phyloP scores from a whole-genome alignment of 192 early-diverging fungal species.

The Coemansia sp. region DNA sequence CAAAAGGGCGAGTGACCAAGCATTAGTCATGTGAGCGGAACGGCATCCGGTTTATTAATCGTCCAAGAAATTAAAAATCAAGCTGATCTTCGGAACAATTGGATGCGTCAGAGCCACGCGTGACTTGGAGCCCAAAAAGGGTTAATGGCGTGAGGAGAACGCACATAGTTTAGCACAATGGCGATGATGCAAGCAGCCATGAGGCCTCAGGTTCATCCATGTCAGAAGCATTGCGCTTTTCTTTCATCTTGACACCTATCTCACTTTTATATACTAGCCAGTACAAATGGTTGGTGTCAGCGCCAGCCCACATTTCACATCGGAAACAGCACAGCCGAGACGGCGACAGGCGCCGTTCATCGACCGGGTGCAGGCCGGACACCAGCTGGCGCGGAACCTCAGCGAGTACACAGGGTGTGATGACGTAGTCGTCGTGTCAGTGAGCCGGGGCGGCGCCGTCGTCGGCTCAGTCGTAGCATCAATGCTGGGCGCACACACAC shows the following conservation, averaged over 20 bases:
- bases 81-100: no score
- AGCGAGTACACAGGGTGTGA: constrained; percentile 20
- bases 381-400: constrained; percentile 38
- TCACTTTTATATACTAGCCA: not conserved
- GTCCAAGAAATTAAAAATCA: no score
- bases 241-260: not conserved
- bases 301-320: not conserved
- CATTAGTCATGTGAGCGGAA: no score
- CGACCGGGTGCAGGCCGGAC: constrained; percentile 48
- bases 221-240: not conserved
- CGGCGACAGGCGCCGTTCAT: constrained; percentile 29
- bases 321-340: constrained; percentile 6
- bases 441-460: constrained; percentile 53
- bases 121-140: no score
- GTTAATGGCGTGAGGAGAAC: no score
- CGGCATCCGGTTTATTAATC: no score
- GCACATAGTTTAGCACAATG: not conserved
- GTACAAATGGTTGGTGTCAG: constrained; percentile 1
- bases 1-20: no score
- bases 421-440: constrained; percentile 39
- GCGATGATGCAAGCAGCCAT: not conserved
- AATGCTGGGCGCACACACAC: constrained; percentile 18
- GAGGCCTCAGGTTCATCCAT: not conserved
- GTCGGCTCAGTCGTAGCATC: constrained; percentile 35
- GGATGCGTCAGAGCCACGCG: no score